Percentiles rank a stretch among this genome's conserved stretches.
phyloP scores from a whole-genome alignment of 495 filamentous ascomycete species.

The Neurospora sp. region DNA sequence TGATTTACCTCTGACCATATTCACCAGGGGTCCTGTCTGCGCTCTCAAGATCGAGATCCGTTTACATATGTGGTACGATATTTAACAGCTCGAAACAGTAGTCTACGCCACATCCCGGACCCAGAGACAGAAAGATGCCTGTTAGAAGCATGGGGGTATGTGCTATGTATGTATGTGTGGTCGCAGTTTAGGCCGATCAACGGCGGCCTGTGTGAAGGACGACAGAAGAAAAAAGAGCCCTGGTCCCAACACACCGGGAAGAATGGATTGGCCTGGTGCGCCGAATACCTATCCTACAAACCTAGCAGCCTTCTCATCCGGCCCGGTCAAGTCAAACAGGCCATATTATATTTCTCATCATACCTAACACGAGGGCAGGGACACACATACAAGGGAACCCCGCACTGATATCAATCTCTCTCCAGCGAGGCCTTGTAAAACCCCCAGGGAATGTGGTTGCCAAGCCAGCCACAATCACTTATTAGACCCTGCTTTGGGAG shows the following conservation, averaged over 20 bases:
- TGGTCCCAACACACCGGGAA: not conserved
- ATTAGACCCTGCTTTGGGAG: not conserved
- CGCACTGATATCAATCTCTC: not conserved
- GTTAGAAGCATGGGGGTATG: not conserved
- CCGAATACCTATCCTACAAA: no score
- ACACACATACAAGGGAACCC: not conserved
- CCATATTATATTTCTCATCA: not conserved
- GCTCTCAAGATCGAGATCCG: not conserved
- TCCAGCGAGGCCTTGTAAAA: not conserved
- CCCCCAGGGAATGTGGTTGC: not conserved
- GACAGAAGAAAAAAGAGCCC: not conserved
- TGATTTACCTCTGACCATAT: not conserved
- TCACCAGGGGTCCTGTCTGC: not conserved
- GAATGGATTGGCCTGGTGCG: not conserved
- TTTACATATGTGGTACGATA: not conserved
- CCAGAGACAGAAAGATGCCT: not conserved
- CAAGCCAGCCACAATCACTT: not conserved
- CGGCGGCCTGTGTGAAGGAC: not conserved
- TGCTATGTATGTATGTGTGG: not conserved
- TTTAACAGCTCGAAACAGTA: not conserved
- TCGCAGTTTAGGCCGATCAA: not conserved
- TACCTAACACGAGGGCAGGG: not conserved
- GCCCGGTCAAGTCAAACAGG: not conserved
- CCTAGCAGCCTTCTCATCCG: not conserved
- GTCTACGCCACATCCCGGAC: not conserved